phyloP scores from a whole-genome alignment of 2,329 filamentous ascomycete species.

The Rachicladosporium sp. region DNA sequence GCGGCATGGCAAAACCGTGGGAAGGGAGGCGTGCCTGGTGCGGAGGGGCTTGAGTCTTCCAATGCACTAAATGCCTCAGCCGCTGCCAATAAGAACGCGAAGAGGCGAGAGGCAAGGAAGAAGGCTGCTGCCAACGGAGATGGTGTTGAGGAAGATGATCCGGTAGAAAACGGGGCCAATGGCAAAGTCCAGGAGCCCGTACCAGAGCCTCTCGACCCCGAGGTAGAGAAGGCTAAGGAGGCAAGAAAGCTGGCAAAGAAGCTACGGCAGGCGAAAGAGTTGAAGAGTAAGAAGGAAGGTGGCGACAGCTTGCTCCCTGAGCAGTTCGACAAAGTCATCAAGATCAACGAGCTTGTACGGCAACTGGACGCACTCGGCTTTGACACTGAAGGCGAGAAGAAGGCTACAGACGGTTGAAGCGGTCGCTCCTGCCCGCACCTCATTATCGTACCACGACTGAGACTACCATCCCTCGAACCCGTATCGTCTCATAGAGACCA shows the following conservation, averaged over 20 bases:
- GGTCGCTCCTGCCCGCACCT: no score
- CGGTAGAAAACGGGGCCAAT: constrained; percentile 30
- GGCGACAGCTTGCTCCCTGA: constrained; percentile 77
- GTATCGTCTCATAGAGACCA: constrained; percentile 32
- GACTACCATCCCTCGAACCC: constrained; percentile 14
- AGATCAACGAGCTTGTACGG: constrained; percentile 84
- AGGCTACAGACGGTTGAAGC: constrained; percentile 12
- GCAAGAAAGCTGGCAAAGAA: constrained; percentile 88
- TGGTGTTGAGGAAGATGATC: constrained; percentile 10
- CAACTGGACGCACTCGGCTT: constrained; percentile 80
- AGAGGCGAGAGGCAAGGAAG: constrained; percentile 56
- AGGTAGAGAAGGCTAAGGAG: constrained; percentile 81
- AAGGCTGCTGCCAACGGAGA: constrained; percentile 41
- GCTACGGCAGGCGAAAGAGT: constrained; percentile 78
- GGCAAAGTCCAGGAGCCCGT: constrained; percentile 19
- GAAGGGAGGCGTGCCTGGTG: constrained; percentile 60
- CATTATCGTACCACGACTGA: constrained; percentile 14
- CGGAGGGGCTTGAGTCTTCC: constrained; percentile 43
- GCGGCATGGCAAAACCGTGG: constrained; percentile 71
- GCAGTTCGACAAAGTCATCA: constrained; percentile 94
- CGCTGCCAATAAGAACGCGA: constrained; percentile 71
- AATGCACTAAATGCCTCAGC: constrained; percentile 36
- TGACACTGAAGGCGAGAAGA: constrained; percentile 61
- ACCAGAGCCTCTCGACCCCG: constrained; percentile 47
- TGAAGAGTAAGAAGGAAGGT: constrained; percentile 81